Base-by-base conservation (phyloP, 371 early-diverging fungal genomes). In the Mortierella sp. region DNA sequence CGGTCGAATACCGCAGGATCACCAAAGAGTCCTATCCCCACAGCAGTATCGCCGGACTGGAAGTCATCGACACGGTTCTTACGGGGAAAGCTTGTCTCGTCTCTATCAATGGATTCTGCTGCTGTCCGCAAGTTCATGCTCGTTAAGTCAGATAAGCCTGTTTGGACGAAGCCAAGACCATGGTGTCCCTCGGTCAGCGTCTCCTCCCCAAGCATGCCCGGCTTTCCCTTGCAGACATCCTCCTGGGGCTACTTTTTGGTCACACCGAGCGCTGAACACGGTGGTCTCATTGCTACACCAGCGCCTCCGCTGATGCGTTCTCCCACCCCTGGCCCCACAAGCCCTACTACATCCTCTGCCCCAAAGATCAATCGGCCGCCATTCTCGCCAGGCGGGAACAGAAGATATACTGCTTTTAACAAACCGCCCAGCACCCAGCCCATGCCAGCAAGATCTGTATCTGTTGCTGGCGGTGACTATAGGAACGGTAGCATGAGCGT, bases 381-480 rank as follows among this genome's bases (percentile, higher is more conserved):
- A 1, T 78, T 78, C 56, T 70, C 63, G 5, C 78, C 78, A 8
- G 78, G 66, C 11, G 78, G 78, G n/a, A 65, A 61, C 55, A 57
- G 70, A 15, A 48, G 52, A 26, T 66, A 54, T 55, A 62, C 63
- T 6, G 32, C 69, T 7, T 52, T 75, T 27, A 60, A 37, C 24
- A 60, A 61, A 23, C 61, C 63, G 41, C 50, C 54, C n/a, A 32
- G 19, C 14, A 15, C 30, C 4, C 60, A 44, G 17, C 37, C 60
- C 1, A 26, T 47, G 42, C 61, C 56, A 1, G 23, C 56, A 17
- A 56, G 75, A 15, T 64, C 76, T 0, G n/a, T 59, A 5, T 70
- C 70, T 11, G 78, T 65, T 7, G 56, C 59, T 4, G 54, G 56
- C 17, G 70, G 64, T 3, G 59, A 69, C 1, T 57, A 50, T 49